Base-by-base conservation (phyloP, 768 basidiomycete species). In the Kwoniella heveanensis region DNA sequence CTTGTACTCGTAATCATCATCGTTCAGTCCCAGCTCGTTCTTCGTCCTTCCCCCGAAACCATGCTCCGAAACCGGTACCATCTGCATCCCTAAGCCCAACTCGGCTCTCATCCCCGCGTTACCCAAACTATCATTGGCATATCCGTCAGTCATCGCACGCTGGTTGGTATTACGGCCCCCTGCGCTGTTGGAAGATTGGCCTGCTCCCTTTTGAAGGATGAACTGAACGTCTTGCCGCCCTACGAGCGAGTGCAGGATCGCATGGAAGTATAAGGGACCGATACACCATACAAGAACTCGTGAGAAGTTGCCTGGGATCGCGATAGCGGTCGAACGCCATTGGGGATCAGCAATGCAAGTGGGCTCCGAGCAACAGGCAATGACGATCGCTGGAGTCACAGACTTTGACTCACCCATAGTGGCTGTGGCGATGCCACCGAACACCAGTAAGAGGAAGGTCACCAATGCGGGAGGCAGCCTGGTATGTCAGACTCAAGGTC, bases 201-300 rank as follows among this genome's bases (percentile, higher is more conserved):
- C 48, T 26, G 48, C 48, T 6, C 48, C 48, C 44, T 44, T 32
- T 24, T 51, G 47, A n/a, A 55, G 37, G 17, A 60, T 60, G 39
- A 54, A 60, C 17, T 60, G 59, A 26, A 60, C 59, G 36, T 63
- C 55, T 26, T 63, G 52, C 25, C 62, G 46, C 1, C 44, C 22
- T 13, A 63, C 62, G 22, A 63, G 54, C 15, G 54, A 56, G 24
- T 63, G 55, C 10, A 63, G 21, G 55, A 63, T 63, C 5, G 62
- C 37, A 36, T 63, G 62, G 55, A 63, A 63, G 46, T 63, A 63
- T 7, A 57, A 22, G 27, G 62, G 62, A 9, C 62, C 62, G 26
- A 57, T 52, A 10, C 21, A 49, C 62, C 62, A 63, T 13, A 51
- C 48, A 21, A 57, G 15, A 4, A 57, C 62, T 22, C 62, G 46